These are phyloP conservation scores for Globisporangium heterothallicum DNA, from an alignment of 352 stramenopile species.

Conservation along the genomic window DNA sequence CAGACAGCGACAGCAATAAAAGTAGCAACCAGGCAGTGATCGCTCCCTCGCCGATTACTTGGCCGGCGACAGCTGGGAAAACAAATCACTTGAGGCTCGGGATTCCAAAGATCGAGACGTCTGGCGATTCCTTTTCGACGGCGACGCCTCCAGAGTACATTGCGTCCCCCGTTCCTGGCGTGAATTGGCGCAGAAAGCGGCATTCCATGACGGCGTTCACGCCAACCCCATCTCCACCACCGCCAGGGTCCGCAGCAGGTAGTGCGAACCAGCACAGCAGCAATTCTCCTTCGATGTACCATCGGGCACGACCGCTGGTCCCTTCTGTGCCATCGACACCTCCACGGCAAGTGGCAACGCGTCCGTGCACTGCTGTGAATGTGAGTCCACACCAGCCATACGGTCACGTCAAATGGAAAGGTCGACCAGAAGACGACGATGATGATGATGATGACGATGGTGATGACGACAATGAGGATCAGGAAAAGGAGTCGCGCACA, in stretches of 20 bases:
- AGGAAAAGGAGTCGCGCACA: neutral
- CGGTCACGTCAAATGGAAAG: constrained; percentile 16
- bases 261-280: no score
- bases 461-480: neutral
- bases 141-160: constrained; percentile 43
- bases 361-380: constrained; percentile 9
- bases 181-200: constrained; percentile 37
- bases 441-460: neutral
- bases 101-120: constrained; percentile 25
- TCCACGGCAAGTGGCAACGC: constrained; percentile 15
- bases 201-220: constrained; percentile 41
- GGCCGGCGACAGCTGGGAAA: neutral
- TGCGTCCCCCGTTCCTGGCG: constrained; percentile 41
- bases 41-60: constrained; percentile 10
- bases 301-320: constrained; percentile 19
- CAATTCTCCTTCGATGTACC: constrained; percentile 12
- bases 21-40: neutral
- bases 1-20: neutral
- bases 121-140: constrained; percentile 2
- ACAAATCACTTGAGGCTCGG: constrained; percentile 1
- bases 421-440: constrained; percentile 5
- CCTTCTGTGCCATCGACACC: constrained; percentile 20
- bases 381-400: constrained; percentile 20
- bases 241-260: constrained; percentile 9
- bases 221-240: constrained; percentile 14